A percentile compares a stretch with the other conserved stretches of the same genome.
Conservation (phyloP, 306 rosid species). For the Vigna angularis region DNA sequence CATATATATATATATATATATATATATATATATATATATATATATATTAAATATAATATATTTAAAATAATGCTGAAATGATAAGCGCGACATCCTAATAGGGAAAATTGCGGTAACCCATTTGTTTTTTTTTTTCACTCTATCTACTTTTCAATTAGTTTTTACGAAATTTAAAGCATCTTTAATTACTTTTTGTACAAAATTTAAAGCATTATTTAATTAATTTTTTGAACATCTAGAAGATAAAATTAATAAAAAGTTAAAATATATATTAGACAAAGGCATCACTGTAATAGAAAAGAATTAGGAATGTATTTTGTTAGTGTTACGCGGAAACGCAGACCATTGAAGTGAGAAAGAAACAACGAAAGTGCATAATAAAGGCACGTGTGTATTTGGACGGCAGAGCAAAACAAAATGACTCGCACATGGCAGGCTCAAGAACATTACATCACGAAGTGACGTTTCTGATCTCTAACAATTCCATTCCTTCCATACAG, state of each 20-base stretch:
- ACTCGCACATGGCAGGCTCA: neutral
- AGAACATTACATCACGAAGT: neutral
- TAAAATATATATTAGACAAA: neutral
- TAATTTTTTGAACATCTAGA: neutral
- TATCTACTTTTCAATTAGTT: no score
- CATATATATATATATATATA: no score
- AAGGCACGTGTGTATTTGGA: neutral
- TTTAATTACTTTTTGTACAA: neutral
- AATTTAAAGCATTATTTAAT: neutral
- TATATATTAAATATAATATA: no score
- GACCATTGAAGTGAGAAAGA: neutral
- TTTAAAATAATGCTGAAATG: no score
- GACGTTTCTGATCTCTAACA: slow-evolving; percentile 25
- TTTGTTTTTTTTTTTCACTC: no score
- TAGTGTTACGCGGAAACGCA: neutral
- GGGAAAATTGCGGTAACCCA: no score
- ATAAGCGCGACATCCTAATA: no score
- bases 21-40: no score
- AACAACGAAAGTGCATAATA: neutral
- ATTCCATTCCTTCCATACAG: neutral
- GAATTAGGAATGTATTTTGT: neutral
- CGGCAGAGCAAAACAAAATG: neutral
- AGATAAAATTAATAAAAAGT: neutral
- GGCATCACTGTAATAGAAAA: neutral
- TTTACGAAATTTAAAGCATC: neutral